Base-by-base conservation (phyloP, 768 basidiomycete genomes). In the Phaffia australis region DNA sequence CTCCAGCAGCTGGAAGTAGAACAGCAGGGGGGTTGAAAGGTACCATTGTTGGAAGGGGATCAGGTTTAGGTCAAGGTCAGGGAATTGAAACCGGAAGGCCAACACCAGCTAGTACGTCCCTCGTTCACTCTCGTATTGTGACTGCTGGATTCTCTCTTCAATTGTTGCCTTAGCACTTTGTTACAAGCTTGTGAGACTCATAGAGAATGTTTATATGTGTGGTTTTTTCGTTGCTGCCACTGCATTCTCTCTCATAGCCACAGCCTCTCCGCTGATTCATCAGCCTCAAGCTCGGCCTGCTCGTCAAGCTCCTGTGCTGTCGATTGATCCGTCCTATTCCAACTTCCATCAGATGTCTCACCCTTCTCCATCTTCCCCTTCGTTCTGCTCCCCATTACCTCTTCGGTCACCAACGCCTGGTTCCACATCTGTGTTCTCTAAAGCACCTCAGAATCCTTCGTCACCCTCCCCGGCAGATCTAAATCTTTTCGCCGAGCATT, bases 381-480 rank as follows among this genome's bases (percentile, higher is more conserved):
- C 29, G 15, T 19, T 21, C 6, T 21, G 55, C 8, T 35, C 59
- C 21, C 35, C 59, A 7, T 21, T 57, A n/a, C 35, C 60, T n/a
- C 15, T 46, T n/a, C 60, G 61, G 2, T 59, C 56, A 19, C 32
- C 61, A 1, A 47, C 63, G 11, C 2, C 25, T 19, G 49, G n/a
- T 27, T 47, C 62, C n/a, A 21, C 56, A 18, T 69, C 67, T 49
- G n/a, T 69, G 57, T 64, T 63, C 60, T 69, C 67, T 30, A 64
- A 63, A 29, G 61, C 62, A 11, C 62, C 62, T 5, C 67, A 64
- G 25, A 69, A 69, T 56, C 49, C 67, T 0, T 69, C 67, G 16
- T 69, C 67, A 14, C 67, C 67, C 14, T 58, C 67, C 6, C 62
- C 67, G 25, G 25, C 50, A 23, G 67, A 69, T 49, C 58, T 69